phyloP scores from a whole-genome alignment of 2,329 filamentous ascomycete genomes.

The Acephala macrosclerotiorum region DNA sequence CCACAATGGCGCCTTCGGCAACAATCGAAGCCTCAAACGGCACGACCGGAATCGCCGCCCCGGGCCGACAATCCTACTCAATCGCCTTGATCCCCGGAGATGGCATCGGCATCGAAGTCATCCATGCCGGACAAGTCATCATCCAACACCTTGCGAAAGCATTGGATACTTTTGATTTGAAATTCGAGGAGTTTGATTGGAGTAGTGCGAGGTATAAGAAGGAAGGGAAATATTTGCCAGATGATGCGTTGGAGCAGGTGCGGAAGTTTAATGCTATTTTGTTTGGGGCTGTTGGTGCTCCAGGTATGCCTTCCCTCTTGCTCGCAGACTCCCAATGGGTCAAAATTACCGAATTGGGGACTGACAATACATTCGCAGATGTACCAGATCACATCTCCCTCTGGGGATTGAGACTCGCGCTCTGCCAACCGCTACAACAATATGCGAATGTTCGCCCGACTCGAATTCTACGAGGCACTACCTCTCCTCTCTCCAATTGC shows the following conservation, averaged over 20 bases:
- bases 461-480: constrained; percentile 62
- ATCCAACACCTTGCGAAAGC: constrained; percentile 60
- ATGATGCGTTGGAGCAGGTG: constrained; percentile 60
- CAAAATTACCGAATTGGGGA: not conserved
- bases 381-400: constrained; percentile 73
- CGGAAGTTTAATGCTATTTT: constrained; percentile 65
- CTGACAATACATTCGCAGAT: constrained; percentile 43
- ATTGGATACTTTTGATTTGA: constrained; percentile 64
- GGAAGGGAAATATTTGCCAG: constrained; percentile 65
- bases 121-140: constrained; percentile 65
- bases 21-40: constrained; percentile 1
- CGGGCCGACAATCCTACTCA: constrained; percentile 46
- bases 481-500: constrained; percentile 59
- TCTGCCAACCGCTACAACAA: constrained; percentile 69
- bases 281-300: constrained; percentile 66
- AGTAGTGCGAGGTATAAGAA: constrained; percentile 64
- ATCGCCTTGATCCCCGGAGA: constrained; percentile 69
- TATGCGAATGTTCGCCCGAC: constrained; percentile 72
- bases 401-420: constrained; percentile 68
- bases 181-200: constrained; percentile 68
- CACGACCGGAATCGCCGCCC: constrained; percentile 8
- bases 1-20: constrained; percentile 8
- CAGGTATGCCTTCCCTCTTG: constrained; percentile 48
- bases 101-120: constrained; percentile 70
- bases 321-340: not conserved